Base-by-base conservation (phyloP, 163 green algal species). In the Scenedesmus sp. region DNA sequence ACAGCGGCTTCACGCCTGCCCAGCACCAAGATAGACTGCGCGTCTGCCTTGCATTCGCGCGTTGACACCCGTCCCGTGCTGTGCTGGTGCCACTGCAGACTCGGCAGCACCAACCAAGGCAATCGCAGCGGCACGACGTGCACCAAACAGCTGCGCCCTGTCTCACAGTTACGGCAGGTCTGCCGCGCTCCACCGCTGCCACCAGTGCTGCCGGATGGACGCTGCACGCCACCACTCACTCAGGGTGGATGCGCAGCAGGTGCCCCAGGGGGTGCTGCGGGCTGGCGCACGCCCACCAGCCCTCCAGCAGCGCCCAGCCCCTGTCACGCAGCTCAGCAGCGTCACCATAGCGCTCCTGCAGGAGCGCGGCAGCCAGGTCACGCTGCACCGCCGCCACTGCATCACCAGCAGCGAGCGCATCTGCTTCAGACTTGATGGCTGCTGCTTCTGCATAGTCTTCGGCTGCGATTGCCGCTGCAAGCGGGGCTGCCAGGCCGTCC, bases 251-350 rank as follows among this genome's bases (percentile, higher is more conserved):
- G 76, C 37, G 56, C 87, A 91, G 81, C 46, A 98, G 85, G 90
- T 96, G 94, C 65, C 95, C 89, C 72, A 49, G 59, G 30, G 96
- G 92, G 92, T 98, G 95, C 33, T 93, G 92, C 12, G 94, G 92
- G 35, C 85, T 92, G 12, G 85, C 86, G 53, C 94, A 95, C 0
- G 93, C 90, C 97, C 97, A 99, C 97, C 97, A 99, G 70, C 97
- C 97, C 33, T 94, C 35, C 85, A 98, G 79, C 1, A 94, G 88
- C 9, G 90, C 89, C 0, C 92, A 87, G 30, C 93, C 93, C 37
- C 91, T 76, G 92, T 99, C 97, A 10, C 96, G 89, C 76, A 98
- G 89, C 46, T 73, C 59, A 1, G 96, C 95, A 12, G 97, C 97
- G 9, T 91, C 90, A n/a, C 68, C 88, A 73, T 97, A 98, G 43